phyloP scores from a whole-genome alignment of 2,329 filamentous ascomycete genomes.

The Pyrenophora tritici-repentis region DNA sequence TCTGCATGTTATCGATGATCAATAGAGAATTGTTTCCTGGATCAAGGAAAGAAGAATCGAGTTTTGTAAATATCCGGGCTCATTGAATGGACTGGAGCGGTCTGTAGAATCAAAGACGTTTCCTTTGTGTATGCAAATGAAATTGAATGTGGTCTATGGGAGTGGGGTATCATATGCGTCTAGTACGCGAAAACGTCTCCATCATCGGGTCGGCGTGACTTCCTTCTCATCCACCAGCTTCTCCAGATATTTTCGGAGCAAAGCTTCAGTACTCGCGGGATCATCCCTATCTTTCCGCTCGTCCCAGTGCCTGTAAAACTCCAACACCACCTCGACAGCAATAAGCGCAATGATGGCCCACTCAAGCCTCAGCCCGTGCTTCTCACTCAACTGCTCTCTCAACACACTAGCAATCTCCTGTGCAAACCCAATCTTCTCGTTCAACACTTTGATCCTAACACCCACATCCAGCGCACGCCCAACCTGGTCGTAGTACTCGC shows the following conservation, averaged over 20 bases:
- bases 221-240: constrained; percentile 13
- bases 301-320: constrained; percentile 73
- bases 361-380: constrained; percentile 84
- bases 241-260: constrained; percentile 48
- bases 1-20: constrained; percentile 71
- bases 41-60: constrained; percentile 8
- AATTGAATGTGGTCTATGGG: constrained; percentile 10
- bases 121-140: constrained; percentile 21
- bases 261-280: constrained; percentile 47
- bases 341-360: constrained; percentile 97
- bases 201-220: background rate
- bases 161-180: constrained; percentile 31
- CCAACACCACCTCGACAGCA: constrained; percentile 87
- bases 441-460: constrained; percentile 85
- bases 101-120: constrained; percentile 28
- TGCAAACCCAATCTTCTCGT: constrained; percentile 98
- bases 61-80: constrained; percentile 37
- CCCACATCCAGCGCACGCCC: constrained; percentile 88
- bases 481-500: constrained; percentile 94
- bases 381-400: constrained; percentile 85
- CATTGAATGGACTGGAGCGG: constrained; percentile 19
- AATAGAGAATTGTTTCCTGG: constrained; percentile 29
- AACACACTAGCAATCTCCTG: constrained; percentile 92
- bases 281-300: constrained; percentile 59
- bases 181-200: background rate